Evolutionary conservation across 2,329 filamentous ascomycete species (phyloP).

Genomic region (Verticillium nonalfalfae): DNA sequence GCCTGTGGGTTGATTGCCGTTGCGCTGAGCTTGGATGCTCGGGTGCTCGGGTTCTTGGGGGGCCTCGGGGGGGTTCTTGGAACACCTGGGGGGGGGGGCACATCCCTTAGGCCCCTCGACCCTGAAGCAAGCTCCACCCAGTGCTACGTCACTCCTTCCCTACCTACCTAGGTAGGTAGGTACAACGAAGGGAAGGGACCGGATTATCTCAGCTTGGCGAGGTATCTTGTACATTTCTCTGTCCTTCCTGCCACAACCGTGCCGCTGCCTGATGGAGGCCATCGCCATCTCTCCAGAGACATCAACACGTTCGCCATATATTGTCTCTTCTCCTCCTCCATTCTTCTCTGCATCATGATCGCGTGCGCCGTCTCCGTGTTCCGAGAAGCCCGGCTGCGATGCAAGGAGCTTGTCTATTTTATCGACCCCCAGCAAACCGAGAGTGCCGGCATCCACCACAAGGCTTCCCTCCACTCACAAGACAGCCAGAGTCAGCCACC

Average conservation of each 20-base stretch:
- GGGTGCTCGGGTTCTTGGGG: not conserved
- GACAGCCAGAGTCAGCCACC: not conserved
- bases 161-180: not conserved
- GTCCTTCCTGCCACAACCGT: not conserved
- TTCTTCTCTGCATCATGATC: not conserved
- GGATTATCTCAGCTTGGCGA: not conserved
- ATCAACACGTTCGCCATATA: not conserved
- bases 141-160: not conserved
- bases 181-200: too few species aligned
- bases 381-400: not conserved
- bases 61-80: not conserved
- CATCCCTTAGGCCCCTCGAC: not conserved
- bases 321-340: not conserved
- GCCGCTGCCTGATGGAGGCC: not conserved
- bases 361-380: not conserved
- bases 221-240: not conserved
- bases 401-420: not conserved
- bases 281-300: not conserved
- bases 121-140: not conserved
- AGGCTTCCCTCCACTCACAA: not conserved
- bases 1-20: not conserved
- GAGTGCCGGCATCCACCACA: not conserved
- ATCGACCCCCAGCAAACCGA: not conserved
- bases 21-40: not conserved
- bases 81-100: not conserved